Base-by-base conservation (phyloP, 805 yeast genomes). In the Groenewaldozyma salmanticensis region DNA sequence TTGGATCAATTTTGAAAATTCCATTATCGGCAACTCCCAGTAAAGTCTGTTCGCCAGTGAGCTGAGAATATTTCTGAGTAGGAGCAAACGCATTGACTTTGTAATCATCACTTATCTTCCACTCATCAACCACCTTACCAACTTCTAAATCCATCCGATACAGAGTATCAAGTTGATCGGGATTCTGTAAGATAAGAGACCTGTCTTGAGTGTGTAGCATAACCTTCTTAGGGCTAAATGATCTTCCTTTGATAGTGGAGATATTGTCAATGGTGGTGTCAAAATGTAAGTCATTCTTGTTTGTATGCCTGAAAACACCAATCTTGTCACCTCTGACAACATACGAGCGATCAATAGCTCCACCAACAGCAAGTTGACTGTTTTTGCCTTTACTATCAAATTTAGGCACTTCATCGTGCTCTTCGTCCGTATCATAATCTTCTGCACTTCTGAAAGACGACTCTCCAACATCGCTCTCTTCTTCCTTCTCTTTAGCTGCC, bases 71-170 rank as follows among this genome's bases (percentile, higher is more conserved):
- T 59, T 85, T 86, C 38, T 70, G 60, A n/a, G 75, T 67, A 3
- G 94, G 88, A 2, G 80, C 81, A 57, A 77, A 79, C 22, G 72
- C 67, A 21, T 79, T 66, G 16, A 76, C 67, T 5, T 68, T 47
- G 20, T 61, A 62, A 39, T 71, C 71, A 20, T 66, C 68, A 18
- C 57, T 52, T 17, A 81, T 67, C 27, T 70, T 63, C 92, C 94
- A 87, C 55, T 84, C 92, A 56, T 87, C 95, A n/a, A 87, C 81
- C 40, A 87, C 71, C 53, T 78, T 67, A 11, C 95, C 96, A 43
- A 76, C 70, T 54, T 74, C 81, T 37, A 87, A 60, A 62, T 87
- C 96, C 86, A 86, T 73, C 50, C 75, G 73, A 62, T 71, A 83
- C 37, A 87, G 57, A 22, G 65, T 68, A 33, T 67, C 62, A 18